Base-by-base conservation (phyloP, 805 yeast genomes). In the Candida ortonii region DNA sequence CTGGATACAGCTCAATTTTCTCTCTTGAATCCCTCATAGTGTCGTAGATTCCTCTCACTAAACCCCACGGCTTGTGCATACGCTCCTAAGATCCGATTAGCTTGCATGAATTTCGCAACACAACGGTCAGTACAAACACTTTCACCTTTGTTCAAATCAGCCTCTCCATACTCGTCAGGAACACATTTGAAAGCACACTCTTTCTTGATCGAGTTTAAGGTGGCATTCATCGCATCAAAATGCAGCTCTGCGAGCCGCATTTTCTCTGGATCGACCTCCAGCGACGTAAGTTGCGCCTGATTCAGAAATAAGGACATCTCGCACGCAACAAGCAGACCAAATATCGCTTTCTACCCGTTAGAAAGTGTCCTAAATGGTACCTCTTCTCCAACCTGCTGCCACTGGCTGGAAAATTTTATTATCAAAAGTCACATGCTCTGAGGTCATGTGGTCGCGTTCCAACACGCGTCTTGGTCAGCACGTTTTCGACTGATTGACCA, bases 131-230 rank as follows among this genome's bases (percentile, higher is more conserved):
- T 64, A 57, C 97, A 90, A 28, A 76, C 71, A 39, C 69, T 61
- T 55, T 89, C 97, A 22, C 96, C 97, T 51, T 88, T 87, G 44
- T 76, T 78, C 35, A 89, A 65, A 16, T 90, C 97, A 7, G 75
- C 70, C 50, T 90, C 97, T 11, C 86, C 85, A 61, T 84, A 89
- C 44, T 81, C 84, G n/a, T 69, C 75, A n/a, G 83, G 80, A 25
- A 93, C 71, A 61, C 98, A 93, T 59, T 93, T 93, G 38, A 59
- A 50, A 14, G 71, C 67, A 58, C 97, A 90, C 3, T 72, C 68
- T 22, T 65, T 59, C 22, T 84, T 65, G 45, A 89, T 68, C 26
- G 73, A 68, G 22, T 46, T 39, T 17, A 56, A 41, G 0, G 83
- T 74, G 3, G 68, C 52, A 28, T 69, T 61, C 71, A 79, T 74